A percentile compares a stretch with the other conserved stretches of the same genome.
These are phyloP conservation scores for Amaranthus cruentus DNA, from an alignment of 148 eudicot genomes.

Conservation along the genomic window DNA sequence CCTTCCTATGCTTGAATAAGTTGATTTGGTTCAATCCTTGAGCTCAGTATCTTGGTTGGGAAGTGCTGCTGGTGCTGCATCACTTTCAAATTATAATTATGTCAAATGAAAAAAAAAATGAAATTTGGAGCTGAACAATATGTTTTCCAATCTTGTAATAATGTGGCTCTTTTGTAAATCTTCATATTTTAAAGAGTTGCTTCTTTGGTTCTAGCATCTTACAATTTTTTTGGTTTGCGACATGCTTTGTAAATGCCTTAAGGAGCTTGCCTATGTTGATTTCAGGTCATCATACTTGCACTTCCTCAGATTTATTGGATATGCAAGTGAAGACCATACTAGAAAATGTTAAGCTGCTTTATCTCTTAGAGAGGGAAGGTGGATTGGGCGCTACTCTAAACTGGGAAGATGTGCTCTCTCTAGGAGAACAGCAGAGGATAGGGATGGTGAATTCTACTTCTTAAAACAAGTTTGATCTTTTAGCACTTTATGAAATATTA, in stretches of 20 bases:
- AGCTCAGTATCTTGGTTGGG: too few relatives aligned
- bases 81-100: too few relatives aligned
- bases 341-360: constrained; percentile 71
- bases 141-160: too few relatives aligned
- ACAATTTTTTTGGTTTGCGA: neutral
- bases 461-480: neutral
- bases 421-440: constrained; percentile 89
- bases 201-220: neutral
- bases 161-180: too few relatives aligned
- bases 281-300: constrained; percentile 43
- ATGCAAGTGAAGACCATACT: constrained; percentile 53
- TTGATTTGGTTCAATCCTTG: too few relatives aligned
- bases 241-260: neutral
- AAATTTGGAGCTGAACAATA: too few relatives aligned
- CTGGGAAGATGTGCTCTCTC: constrained; percentile 96
- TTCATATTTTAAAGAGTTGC: too few relatives aligned
- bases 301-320: constrained; percentile 41
- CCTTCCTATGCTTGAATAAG: neutral
- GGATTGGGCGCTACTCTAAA: constrained; percentile 69
- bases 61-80: too few relatives aligned
- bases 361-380: constrained; percentile 91
- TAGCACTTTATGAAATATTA: neutral
- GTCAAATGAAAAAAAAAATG: too few relatives aligned
- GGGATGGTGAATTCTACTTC: constrained; percentile 71
- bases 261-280: constrained; percentile 1